Conservation (phyloP, 2,329 filamentous ascomycete species). For the Trichophyton mentagrophytes region DNA sequence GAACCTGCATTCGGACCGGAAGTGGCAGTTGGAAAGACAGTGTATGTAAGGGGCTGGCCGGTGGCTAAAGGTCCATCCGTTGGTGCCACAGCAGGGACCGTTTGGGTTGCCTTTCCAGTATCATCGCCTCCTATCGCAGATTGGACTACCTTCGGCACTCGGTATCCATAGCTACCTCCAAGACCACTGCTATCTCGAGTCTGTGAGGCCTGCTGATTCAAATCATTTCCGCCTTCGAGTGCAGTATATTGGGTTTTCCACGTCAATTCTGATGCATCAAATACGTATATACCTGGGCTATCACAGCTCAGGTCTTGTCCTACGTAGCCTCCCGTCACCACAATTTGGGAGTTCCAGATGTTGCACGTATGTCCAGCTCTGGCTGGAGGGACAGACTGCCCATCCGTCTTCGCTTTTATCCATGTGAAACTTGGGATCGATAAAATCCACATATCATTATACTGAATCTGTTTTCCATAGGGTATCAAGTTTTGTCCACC, state of each 20-base stretch:
- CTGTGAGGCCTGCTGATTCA: slow-evolving; percentile 42
- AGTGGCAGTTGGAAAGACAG: slow-evolving; percentile 32
- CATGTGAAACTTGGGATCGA: slow-evolving; percentile 71
- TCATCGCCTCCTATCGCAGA: slow-evolving; percentile 54
- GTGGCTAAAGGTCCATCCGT: slow-evolving; percentile 59
- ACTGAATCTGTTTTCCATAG: slow-evolving; percentile 45
- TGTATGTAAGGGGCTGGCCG: slow-evolving; percentile 57
- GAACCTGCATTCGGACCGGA: not conserved
- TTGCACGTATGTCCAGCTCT: slow-evolving; percentile 66
- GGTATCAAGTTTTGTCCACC: slow-evolving; percentile 62
- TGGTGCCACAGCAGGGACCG: slow-evolving; percentile 48
- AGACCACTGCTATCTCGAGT: slow-evolving; percentile 43
- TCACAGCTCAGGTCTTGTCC: slow-evolving; percentile 51
- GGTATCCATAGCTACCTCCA: slow-evolving; percentile 52
- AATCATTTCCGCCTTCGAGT: slow-evolving; percentile 37
- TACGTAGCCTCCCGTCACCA: slow-evolving; percentile 60
- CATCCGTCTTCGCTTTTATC: slow-evolving; percentile 50
- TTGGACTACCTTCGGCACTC: slow-evolving; percentile 52
- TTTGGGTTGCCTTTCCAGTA: slow-evolving; percentile 57
- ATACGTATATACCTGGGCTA: slow-evolving; percentile 57
- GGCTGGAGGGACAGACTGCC: slow-evolving; percentile 39
- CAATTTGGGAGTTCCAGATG: slow-evolving; percentile 68
- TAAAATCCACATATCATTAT: slow-evolving; percentile 66
- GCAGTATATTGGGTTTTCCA: slow-evolving; percentile 64
- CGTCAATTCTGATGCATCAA: slow-evolving; percentile 55